Evolutionary conservation across 106 monocot species (phyloP).

Genomic region (Dendrobium chrysotoxum): DNA sequence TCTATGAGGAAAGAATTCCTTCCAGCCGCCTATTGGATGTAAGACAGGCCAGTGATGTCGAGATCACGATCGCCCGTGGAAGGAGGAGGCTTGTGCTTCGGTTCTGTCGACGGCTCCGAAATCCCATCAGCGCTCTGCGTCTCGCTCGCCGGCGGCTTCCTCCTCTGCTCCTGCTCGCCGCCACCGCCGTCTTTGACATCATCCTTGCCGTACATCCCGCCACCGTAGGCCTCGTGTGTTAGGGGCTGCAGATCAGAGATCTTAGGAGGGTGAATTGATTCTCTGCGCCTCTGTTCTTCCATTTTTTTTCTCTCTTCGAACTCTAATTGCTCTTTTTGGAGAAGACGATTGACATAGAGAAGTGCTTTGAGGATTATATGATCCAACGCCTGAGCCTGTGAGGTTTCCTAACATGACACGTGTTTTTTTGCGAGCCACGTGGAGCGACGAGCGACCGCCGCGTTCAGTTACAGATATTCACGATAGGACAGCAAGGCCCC

Average conservation of each 20-base stretch:
- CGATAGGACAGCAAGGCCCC: too few relatives aligned
- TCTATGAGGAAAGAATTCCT: too few relatives aligned
- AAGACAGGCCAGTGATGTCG: constrained; percentile 80
- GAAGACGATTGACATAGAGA: too few relatives aligned
- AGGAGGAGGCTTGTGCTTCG: constrained; percentile 58
- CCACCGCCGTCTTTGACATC: constrained; percentile 5
- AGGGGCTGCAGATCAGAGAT: constrained; percentile 62
- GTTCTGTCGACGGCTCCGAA: constrained; percentile 17
- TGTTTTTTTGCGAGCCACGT: too few relatives aligned
- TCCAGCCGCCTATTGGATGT: constrained; percentile 52
- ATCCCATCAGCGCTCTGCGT: constrained; percentile 81
- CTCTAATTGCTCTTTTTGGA: too few relatives aligned
- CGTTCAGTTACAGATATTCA: too few relatives aligned
- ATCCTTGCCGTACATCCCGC: constrained; percentile 71
- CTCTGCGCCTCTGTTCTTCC: neutral
- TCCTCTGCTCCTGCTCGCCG: constrained; percentile 6
- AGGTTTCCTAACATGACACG: too few relatives aligned
- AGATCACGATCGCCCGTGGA: constrained; percentile 72
- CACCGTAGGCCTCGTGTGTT: constrained; percentile 63
- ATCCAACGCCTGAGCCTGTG: too few relatives aligned
- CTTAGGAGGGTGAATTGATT: neutral
- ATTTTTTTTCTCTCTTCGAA: neutral
- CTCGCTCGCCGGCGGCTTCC: constrained; percentile 42
- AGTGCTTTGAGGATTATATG: too few relatives aligned
- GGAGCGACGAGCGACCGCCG: too few relatives aligned